Conservation (phyloP, 768 basidiomycete species). For the Pleurotus giganteus region DNA sequence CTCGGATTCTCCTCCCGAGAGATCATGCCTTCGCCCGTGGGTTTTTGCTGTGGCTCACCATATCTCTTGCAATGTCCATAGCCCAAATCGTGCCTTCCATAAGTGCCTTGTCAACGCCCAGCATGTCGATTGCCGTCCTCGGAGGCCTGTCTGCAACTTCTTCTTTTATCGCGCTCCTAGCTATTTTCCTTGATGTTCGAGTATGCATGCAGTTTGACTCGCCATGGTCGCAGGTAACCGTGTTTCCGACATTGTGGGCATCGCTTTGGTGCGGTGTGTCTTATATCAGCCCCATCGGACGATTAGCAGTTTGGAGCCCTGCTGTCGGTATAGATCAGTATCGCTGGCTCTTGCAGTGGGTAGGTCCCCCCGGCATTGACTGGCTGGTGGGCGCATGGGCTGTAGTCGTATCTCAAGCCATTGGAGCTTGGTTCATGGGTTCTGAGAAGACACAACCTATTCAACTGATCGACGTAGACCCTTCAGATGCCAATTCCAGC, state of each 20-base stretch:
- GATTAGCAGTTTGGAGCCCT: slow-evolving; percentile 72
- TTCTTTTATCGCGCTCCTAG: slow-evolving; percentile 39
- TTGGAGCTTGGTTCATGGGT: slow-evolving; percentile 60
- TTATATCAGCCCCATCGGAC: slow-evolving; percentile 62
- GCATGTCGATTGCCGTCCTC: slow-evolving; percentile 47
- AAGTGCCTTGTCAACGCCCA: slow-evolving; percentile 53
- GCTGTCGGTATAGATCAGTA: slow-evolving; percentile 53
- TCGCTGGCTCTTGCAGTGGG: slow-evolving; percentile 55
- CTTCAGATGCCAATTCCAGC: not conserved
- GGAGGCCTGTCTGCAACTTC: slow-evolving; percentile 38
- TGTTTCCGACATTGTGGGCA: slow-evolving; percentile 74
- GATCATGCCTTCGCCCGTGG: slow-evolving; percentile 18
- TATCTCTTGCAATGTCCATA: slow-evolving; percentile 40
- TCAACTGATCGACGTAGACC: slow-evolving; percentile 8
- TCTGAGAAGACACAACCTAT: slow-evolving; percentile 17
- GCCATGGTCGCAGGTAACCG: slow-evolving; percentile 43
- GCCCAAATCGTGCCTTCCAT: slow-evolving; percentile 43
- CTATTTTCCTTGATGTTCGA: slow-evolving; percentile 38
- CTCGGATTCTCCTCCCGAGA: slow-evolving; percentile 3
- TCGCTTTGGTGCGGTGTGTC: slow-evolving; percentile 56
- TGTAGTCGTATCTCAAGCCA: slow-evolving; percentile 52
- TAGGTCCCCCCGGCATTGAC: slow-evolving; percentile 63
- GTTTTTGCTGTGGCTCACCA: slow-evolving; percentile 30
- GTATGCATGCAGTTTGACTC: slow-evolving; percentile 27
- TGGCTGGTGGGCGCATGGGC: slow-evolving; percentile 81